Percentiles rank a stretch among this genome's conserved stretches.
These are phyloP conservation scores for Casuarina cunninghamiana DNA, from an alignment of 306 rosid genomes.

Conservation along the genomic window DNA sequence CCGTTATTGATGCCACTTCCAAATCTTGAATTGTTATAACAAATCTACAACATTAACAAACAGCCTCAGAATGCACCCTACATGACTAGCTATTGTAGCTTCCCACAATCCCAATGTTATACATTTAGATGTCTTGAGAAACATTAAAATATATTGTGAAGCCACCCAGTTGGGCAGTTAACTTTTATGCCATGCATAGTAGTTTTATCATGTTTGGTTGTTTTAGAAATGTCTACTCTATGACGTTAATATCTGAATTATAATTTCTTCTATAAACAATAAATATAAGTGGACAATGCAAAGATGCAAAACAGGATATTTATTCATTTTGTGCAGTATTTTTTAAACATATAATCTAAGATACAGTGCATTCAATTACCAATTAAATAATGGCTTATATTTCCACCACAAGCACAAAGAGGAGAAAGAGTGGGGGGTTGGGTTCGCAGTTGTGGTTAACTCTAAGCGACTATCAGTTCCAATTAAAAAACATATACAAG, in stretches of 20 bases:
- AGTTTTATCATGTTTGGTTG: too few species aligned
- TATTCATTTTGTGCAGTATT: too few species aligned
- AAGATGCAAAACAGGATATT: too few species aligned
- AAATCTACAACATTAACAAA: neutral
- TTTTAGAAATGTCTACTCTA: too few species aligned
- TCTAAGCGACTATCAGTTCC: neutral
- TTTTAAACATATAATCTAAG: neutral
- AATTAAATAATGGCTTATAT: neutral
- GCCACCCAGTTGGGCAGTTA: neutral
- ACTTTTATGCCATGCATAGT: neutral
- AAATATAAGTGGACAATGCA: too few species aligned
- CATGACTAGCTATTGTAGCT: neutral
- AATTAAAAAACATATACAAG: neutral
- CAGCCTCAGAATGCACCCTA: neutral
- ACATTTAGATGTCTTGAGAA: neutral
- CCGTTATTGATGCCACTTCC: neutral
- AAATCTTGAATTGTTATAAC: neutral
- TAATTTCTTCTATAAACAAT: too few species aligned
- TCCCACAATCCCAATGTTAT: neutral
- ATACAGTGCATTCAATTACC: neutral
- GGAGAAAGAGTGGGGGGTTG: neutral
- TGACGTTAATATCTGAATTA: too few species aligned
- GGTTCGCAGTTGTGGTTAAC: neutral
- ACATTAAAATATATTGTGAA: neutral
- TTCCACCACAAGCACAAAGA: neutral